A percentile compares a stretch with the other conserved stretches of the same genome.
phyloP scores from a whole-genome alignment of 176 grass and related monocot genomes.

The Oryza nivara region DNA sequence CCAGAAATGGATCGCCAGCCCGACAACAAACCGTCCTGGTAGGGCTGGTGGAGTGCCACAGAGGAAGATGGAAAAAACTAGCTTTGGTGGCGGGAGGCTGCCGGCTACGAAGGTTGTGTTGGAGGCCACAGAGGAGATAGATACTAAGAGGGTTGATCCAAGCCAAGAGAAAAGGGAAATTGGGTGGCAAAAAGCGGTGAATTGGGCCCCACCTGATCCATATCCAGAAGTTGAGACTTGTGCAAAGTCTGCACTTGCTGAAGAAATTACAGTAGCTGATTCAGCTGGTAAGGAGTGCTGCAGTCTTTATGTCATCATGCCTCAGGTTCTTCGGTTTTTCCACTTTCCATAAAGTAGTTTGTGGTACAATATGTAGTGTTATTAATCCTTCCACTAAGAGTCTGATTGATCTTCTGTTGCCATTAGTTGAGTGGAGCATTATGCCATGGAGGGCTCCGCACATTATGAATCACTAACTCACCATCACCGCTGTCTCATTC shows the following conservation, averaged over 20 bases:
- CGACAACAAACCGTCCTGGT: conserved; percentile 47
- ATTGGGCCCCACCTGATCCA: conserved; percentile 57
- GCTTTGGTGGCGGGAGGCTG: conserved; percentile 42
- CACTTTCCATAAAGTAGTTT: conserved; percentile 12
- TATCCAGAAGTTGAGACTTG: conserved; percentile 58
- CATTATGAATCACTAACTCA: conserved; percentile 16
- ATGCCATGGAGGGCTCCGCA: background rate
- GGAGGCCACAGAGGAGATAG: conserved; percentile 80
- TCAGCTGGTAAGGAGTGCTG: conserved; percentile 64
- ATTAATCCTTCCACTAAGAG: background rate
- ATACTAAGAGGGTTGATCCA: conserved; percentile 84
- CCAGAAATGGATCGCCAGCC: conserved; percentile 98
- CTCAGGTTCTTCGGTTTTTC: background rate
- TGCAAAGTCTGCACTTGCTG: conserved; percentile 45
- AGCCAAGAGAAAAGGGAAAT: conserved; percentile 83
- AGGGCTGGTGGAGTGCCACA: conserved; percentile 37
- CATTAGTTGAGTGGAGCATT: conserved; percentile 24
- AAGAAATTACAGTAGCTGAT: conserved; percentile 53
- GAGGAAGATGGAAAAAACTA: conserved; percentile 64
- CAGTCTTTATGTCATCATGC: conserved; percentile 21
- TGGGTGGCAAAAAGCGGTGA: conserved; percentile 49
- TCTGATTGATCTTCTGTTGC: background rate
- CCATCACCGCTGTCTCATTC: background rate
- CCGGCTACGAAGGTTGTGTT: conserved; percentile 74
- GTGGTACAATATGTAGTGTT: background rate